A percentile compares a stretch with the other conserved stretches of the same genome.
Evolutionary conservation across 345 rosid species (phyloP).

Genomic region (Viola odorata): DNA sequence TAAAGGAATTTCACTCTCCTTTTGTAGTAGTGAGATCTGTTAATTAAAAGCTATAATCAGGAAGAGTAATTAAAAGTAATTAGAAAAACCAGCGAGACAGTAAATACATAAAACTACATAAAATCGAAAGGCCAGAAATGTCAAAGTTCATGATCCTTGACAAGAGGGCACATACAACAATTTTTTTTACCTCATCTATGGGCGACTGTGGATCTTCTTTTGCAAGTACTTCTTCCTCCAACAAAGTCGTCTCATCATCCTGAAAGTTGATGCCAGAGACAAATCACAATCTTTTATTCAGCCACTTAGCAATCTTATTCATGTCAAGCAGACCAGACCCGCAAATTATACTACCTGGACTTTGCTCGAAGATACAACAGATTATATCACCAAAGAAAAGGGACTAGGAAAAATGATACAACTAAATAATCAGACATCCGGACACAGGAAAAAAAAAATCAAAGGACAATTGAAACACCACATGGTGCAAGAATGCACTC

Average conservation of each 20-base stretch:
- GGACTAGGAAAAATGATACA: background rate
- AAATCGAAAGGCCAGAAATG: slow-evolving; percentile 6
- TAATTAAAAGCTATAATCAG: slow-evolving; percentile 20
- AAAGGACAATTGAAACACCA: background rate
- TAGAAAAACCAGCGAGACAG: slow-evolving; percentile 4
- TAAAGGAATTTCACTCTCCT: slow-evolving; percentile 85
- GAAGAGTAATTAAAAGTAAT: slow-evolving; percentile 15
- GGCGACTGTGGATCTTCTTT: slow-evolving; percentile 59
- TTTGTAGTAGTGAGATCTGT: slow-evolving; percentile 78
- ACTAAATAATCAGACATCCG: background rate
- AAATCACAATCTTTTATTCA: slow-evolving; percentile 4
- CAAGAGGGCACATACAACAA: slow-evolving; percentile 10
- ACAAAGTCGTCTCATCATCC: slow-evolving; percentile 95
- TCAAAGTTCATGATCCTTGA: background rate
- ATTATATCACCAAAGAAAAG: background rate
- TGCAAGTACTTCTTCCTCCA: slow-evolving; percentile 83
- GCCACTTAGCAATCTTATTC: background rate
- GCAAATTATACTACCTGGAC: slow-evolving; percentile 6
- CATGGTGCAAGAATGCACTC: background rate
- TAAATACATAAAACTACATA: background rate
- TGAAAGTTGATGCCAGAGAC: slow-evolving; percentile 25
- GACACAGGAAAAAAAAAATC: background rate
- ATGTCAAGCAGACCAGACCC: slow-evolving; percentile 1
- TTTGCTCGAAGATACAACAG: background rate
- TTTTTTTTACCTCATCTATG: slow-evolving; percentile 60